phyloP scores from a whole-genome alignment of 2,329 filamentous ascomycete genomes.

The Pseudomassariella vexata region DNA sequence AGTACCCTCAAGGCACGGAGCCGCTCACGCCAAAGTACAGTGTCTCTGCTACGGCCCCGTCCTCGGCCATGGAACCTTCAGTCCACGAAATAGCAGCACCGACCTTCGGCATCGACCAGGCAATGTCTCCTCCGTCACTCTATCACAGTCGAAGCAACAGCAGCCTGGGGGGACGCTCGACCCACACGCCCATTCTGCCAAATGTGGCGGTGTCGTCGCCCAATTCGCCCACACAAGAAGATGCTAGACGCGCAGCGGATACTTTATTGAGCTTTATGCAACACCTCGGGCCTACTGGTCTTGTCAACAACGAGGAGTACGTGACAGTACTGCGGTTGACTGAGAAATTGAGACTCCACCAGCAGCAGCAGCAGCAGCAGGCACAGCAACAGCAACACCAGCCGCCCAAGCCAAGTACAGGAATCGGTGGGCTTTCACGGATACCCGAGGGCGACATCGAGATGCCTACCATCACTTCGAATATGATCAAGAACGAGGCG shows the following conservation, averaged over 20 bases:
- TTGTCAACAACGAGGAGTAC: slow-evolving; percentile 74
- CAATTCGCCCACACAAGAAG: slow-evolving; percentile 72
- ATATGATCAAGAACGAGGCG: slow-evolving; percentile 8
- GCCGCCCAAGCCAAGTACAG: slow-evolving; percentile 19
- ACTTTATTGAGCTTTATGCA: slow-evolving; percentile 79
- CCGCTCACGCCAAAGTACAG: slow-evolving; percentile 46
- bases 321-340: slow-evolving; percentile 74
- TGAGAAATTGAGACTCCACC: slow-evolving; percentile 73
- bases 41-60: slow-evolving; percentile 39
- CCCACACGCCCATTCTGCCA: slow-evolving; percentile 26
- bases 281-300: slow-evolving; percentile 55
- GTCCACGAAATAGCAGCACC: slow-evolving; percentile 37
- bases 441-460: slow-evolving; percentile 54
- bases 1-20: slow-evolving; percentile 43
- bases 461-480: slow-evolving; percentile 27
- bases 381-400: slow-evolving; percentile 12
- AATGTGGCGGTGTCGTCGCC: slow-evolving; percentile 49
- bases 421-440: slow-evolving; percentile 43
- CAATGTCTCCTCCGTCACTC: slow-evolving; percentile 38
- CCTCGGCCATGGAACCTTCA: slow-evolving; percentile 48
- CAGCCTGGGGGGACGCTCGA: slow-evolving; percentile 36
- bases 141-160: slow-evolving; percentile 46
- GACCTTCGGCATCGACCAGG: slow-evolving; percentile 38
- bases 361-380: slow-evolving; percentile 32
- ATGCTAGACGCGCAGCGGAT: slow-evolving; percentile 76